Evolutionary conservation across 2,329 filamentous ascomycete species (phyloP).

Genomic region (Exophiala sp.): DNA sequence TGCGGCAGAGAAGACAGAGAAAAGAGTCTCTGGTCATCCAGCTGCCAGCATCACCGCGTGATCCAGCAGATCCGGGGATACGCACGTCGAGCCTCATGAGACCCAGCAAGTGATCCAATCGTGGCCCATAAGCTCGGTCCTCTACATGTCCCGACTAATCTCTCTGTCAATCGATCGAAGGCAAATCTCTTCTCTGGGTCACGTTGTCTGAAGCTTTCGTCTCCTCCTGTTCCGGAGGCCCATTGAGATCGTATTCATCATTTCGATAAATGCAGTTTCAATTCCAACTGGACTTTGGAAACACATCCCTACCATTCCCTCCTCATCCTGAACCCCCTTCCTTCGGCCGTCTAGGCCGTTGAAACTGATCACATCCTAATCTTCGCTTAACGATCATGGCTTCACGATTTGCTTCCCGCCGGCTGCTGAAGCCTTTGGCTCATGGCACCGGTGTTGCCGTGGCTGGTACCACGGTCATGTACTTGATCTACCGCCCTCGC

Average conservation of each 20-base stretch:
- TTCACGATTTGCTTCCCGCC: constrained; percentile 34
- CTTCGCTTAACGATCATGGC: constrained; percentile 13
- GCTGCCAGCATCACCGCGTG: not conserved
- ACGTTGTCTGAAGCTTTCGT: constrained; percentile 1
- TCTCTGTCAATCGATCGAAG: not conserved
- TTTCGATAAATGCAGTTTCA: not conserved
- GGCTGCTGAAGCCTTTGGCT: constrained; percentile 52
- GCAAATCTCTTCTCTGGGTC: not conserved
- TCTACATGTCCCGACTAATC: constrained; percentile 4
- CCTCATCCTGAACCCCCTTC: not conserved
- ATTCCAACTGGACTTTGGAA: not conserved
- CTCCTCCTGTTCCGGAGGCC: not conserved
- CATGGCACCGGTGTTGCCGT: constrained; percentile 53
- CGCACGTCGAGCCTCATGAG: not conserved
- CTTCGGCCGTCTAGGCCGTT: not conserved
- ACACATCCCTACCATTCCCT: not conserved
- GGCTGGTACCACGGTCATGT: constrained; percentile 49
- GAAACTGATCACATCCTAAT: not conserved
- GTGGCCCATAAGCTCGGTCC: constrained; percentile 3
- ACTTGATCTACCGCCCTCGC: constrained; percentile 56
- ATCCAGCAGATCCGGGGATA: constrained; percentile 9
- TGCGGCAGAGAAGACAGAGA: too few relatives aligned
- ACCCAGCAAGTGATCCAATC: not conserved
- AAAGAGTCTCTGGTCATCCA: not conserved
- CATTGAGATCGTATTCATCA: not conserved